Base-by-base conservation (phyloP, 352 stramenopile genomes). In the Nothophytophthora sp. region DNA sequence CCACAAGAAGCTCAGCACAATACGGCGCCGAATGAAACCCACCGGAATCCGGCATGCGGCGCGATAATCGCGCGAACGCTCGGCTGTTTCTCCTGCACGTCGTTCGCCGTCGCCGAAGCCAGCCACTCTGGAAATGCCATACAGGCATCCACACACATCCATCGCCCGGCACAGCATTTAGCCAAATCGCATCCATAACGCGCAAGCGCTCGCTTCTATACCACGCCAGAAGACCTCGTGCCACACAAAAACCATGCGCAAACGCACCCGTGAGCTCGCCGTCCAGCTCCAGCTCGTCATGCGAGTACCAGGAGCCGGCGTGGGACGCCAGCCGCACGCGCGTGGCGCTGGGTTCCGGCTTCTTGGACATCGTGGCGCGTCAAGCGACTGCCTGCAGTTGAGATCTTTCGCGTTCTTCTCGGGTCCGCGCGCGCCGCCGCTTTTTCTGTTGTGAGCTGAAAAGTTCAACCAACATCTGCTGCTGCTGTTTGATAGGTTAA, bases 1-100 rank as follows among this genome's bases (percentile, higher is more conserved):
- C 19, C 9, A 44, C 16, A 34, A 19, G 15, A 25, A 8, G 6
- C 27, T 39, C 6, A 4, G 18, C 1, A 23, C 23, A 38, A 16
- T 36, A 38, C 29, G 41, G 15, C 12, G 18, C 29, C 38, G n/a
- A 6, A 25, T 12, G 12, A 27, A 10, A 45, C 58, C 27, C n/a
- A 91, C 78, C 73, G 67, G 43, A 88, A 96, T 13, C 88, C 88
- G 33, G 88, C 88, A 40, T 97, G 88, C 1, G 88, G 88, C 4
- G 76, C 88, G 43, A 97, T 97, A 43, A 97, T 81, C 12, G 80
- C 88, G 30, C 83, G 73, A 34, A 94, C 70, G 20, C 55, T 71
- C 25, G 49, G 49, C 9, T 72, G 53, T 29, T 66, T 58, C 34
- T 68, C 63, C 22, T 87, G 37, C 29, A 52, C 48, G 44, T 74